Percentiles rank a stretch among this genome's conserved stretches.
phyloP scores from a whole-genome alignment of 1,284 basidiomycete species.

The Fomitopsis schrenkii region DNA sequence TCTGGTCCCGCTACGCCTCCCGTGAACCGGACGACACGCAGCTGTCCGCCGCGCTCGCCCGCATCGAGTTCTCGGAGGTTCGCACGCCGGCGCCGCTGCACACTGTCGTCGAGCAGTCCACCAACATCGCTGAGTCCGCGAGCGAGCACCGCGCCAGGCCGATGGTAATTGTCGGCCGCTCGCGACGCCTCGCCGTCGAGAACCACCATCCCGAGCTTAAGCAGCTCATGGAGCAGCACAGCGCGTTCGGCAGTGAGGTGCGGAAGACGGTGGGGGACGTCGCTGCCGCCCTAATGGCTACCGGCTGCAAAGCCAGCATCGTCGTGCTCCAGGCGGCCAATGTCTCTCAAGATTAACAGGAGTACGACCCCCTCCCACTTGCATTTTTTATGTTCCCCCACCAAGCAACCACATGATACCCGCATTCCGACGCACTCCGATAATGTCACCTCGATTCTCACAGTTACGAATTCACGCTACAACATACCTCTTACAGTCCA shows the following conservation, averaged over 20 bases:
- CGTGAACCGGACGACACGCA: slow-evolving; percentile 5
- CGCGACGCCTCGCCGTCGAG: slow-evolving; percentile 62
- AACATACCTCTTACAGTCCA: slow-evolving; percentile 1
- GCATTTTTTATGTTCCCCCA: neutral
- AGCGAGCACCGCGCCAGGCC: slow-evolving; percentile 35
- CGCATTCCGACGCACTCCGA: neutral
- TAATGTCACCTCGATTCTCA: neutral
- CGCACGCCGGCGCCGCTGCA: slow-evolving; percentile 53
- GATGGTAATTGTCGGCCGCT: slow-evolving; percentile 66
- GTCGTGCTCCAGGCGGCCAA: slow-evolving; percentile 67
- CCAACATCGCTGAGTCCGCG: slow-evolving; percentile 17
- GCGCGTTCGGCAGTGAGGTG: slow-evolving; percentile 49
- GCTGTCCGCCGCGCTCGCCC: slow-evolving; percentile 33
- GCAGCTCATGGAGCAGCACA: slow-evolving; percentile 55
- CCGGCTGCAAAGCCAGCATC: slow-evolving; percentile 55
- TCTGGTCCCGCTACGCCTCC: slow-evolving; percentile 55
- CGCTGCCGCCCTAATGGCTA: slow-evolving; percentile 53
- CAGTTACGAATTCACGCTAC: neutral
- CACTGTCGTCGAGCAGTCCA: slow-evolving; percentile 35
- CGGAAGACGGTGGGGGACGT: slow-evolving; percentile 81
- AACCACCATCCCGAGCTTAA: slow-evolving; percentile 63
- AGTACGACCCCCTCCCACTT: neutral
- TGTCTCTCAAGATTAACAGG: slow-evolving; percentile 3
- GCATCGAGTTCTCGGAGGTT: slow-evolving; percentile 54
- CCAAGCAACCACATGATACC: neutral